Base-by-base conservation (phyloP, 352 stramenopile genomes). In the Phytophthora capsici region DNA sequence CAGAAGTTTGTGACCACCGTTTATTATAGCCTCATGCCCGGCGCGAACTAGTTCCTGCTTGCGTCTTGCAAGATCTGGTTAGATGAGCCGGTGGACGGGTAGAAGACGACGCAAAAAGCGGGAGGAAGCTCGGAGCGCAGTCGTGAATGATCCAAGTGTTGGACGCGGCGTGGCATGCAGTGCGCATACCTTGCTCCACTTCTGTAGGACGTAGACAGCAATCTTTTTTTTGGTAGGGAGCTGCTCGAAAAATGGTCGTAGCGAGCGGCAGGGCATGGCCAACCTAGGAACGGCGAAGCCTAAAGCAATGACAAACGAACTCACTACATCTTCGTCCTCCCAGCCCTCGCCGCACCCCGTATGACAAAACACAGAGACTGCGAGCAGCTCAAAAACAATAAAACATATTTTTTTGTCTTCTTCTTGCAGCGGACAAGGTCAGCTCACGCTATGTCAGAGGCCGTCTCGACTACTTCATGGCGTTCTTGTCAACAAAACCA, bases 1-100 rank as follows among this genome's bases (percentile, higher is more conserved):
- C 95, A 98, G 53, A 99, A 99, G 73, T 99, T 98, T 74, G 95
- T 98, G 57, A 99, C 97, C 9, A 99, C 95, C 20, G 97, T 99
- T 46, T 99, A 99, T 87, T 99, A 99, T 87, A 96, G 88, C 57
- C 75, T 96, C 58, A 95, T 97, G 83, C 90, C 89, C 32, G 90
- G 88, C 32, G 82, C 85, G 25, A 91, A 89, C 57, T 95, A 88
- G 80, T 28, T 51, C 32, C 34, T 41, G 52, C 22, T 48, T 9
- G 2, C 34, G 8, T n/a, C 26, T 25, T 44, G 47, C 55, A 71
- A 53, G 57, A 62, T 37, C 45, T 58, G 44, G 48, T 66, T 64
- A 49, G 46, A 13, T 19, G 16, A 26, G 44, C 37, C 6, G 37
- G 41, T 44, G 47, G 44, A 32, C 45, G 48, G 62, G 6, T 69